These are phyloP conservation scores for Anthracocystis setariae DNA, from an alignment of 1,284 basidiomycete genomes.

Conservation along the genomic window DNA sequence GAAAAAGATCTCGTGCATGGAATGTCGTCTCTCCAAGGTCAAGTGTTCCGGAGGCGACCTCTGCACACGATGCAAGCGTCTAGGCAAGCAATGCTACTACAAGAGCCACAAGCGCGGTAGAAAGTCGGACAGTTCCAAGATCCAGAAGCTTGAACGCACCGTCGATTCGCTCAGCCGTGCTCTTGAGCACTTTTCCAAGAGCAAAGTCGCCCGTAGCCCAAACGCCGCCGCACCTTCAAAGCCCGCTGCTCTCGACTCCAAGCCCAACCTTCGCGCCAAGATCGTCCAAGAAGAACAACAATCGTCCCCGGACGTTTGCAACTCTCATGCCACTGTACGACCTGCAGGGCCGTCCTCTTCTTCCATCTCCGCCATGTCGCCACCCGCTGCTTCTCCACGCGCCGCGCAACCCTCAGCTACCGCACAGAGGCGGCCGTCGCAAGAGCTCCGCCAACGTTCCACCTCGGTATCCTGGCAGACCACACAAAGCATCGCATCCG, in stretches of 20 bases:
- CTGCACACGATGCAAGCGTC: conserved; percentile 44
- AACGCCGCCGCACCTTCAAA: conserved; percentile 10
- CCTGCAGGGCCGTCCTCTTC: conserved; percentile 9
- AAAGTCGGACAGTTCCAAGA: conserved; percentile 54
- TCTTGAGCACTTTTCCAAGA: conserved; percentile 39
- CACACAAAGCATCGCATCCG: conserved; percentile 31
- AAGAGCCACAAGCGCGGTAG: conserved; percentile 51
- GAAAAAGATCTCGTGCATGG: conserved; percentile 55
- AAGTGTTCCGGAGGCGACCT: conserved; percentile 48
- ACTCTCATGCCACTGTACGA: conserved; percentile 7
- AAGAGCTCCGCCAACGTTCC: conserved; percentile 23
- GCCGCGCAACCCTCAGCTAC: neutral
- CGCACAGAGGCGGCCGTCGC: conserved; percentile 7
- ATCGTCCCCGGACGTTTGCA: conserved; percentile 20
- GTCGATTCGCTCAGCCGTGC: conserved; percentile 47
- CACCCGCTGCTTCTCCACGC: conserved; percentile 26
- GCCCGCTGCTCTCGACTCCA: conserved; percentile 3
- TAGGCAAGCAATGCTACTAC: conserved; percentile 44
- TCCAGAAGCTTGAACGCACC: conserved; percentile 48
- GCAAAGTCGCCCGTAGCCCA: conserved; percentile 20
- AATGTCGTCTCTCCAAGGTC: conserved; percentile 48
- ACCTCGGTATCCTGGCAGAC: conserved; percentile 29
- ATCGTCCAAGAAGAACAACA: neutral
- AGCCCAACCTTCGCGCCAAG: neutral
- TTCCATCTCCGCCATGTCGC: conserved; percentile 27